phyloP scores from a whole-genome alignment of 495 filamentous ascomycete genomes.

The Lichina pygmaea region DNA sequence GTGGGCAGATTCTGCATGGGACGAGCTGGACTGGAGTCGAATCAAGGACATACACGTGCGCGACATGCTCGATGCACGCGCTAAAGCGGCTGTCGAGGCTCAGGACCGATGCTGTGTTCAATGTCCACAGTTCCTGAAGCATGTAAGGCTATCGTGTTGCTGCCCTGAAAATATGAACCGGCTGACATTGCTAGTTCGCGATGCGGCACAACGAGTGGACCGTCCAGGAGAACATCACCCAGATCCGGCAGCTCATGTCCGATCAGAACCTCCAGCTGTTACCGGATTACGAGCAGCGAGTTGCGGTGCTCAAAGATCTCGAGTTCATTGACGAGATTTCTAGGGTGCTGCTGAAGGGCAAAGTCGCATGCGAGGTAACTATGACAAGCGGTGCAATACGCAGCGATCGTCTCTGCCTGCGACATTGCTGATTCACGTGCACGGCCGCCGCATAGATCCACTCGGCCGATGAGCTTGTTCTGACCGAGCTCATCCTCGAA shows the following conservation, averaged over 20 bases:
- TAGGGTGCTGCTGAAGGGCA: conserved; percentile 82
- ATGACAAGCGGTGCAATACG: not conserved
- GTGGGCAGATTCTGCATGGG: conserved; percentile 52
- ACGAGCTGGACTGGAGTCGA: conserved; percentile 57
- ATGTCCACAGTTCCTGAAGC: conserved; percentile 59
- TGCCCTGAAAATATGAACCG: not conserved
- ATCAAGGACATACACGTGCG: conserved; percentile 56
- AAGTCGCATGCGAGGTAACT: conserved; percentile 73
- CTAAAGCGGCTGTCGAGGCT: conserved; percentile 27
- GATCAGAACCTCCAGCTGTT: conserved; percentile 91
- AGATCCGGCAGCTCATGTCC: conserved; percentile 65
- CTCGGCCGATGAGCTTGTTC: conserved; percentile 87
- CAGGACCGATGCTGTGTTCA: conserved; percentile 28
- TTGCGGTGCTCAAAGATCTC: conserved; percentile 71
- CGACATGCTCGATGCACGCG: conserved; percentile 42
- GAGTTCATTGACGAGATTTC: conserved; percentile 64
- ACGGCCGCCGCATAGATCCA: conserved; percentile 29
- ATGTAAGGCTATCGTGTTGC: conserved; percentile 27
- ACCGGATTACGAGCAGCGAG: conserved; percentile 93
- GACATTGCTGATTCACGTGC: not conserved
- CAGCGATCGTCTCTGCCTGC: not conserved
- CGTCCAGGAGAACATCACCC: conserved; percentile 68
- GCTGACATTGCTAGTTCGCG: conserved; percentile 26
- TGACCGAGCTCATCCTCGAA: conserved; percentile 86
- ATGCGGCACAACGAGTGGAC: conserved; percentile 92